These are phyloP conservation scores for Ustilago xerochloae DNA, from an alignment of 1,284 basidiomycete genomes.

Conservation along the genomic window DNA sequence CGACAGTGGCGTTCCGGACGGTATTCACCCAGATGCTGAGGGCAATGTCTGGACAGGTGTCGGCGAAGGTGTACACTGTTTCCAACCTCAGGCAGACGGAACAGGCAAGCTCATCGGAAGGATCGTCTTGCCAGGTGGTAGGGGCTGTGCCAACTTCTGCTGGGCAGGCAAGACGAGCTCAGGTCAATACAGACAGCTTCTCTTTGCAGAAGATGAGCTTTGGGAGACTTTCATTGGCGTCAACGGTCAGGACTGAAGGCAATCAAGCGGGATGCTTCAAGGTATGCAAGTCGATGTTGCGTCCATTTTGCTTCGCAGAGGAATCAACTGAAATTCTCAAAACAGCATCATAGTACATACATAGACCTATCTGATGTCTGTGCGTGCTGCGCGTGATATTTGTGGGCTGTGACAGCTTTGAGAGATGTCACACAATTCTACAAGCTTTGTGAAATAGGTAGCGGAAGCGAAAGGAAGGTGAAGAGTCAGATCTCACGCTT, in stretches of 20 bases:
- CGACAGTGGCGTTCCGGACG: constrained; percentile 41
- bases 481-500: background rate
- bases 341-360: background rate
- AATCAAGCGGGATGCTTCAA: too few species aligned
- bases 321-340: too few species aligned
- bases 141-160: constrained; percentile 53
- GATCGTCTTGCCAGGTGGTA: constrained; percentile 39
- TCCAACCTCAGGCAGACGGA: constrained; percentile 29
- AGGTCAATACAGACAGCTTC: constrained; percentile 32
- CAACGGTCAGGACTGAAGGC: constrained; percentile 47
- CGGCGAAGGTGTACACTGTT: constrained; percentile 50
- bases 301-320: too few species aligned
- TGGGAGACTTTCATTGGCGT: constrained; percentile 42
- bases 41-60: constrained; percentile 53
- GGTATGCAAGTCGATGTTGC: too few species aligned
- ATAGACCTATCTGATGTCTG: background rate
- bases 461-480: too few species aligned
- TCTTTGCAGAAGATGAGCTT: constrained; percentile 54
- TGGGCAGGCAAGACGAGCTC: constrained; percentile 39
- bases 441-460: too few species aligned
- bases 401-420: too few species aligned
- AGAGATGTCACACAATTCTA: background rate
- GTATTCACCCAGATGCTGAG: constrained; percentile 38
- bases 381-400: too few species aligned
- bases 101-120: constrained; percentile 50